A percentile compares a stretch with the other conserved stretches of the same genome.
Evolutionary conservation across 768 basidiomycete genomes (phyloP).

Genomic region (Ramaria rubella): DNA sequence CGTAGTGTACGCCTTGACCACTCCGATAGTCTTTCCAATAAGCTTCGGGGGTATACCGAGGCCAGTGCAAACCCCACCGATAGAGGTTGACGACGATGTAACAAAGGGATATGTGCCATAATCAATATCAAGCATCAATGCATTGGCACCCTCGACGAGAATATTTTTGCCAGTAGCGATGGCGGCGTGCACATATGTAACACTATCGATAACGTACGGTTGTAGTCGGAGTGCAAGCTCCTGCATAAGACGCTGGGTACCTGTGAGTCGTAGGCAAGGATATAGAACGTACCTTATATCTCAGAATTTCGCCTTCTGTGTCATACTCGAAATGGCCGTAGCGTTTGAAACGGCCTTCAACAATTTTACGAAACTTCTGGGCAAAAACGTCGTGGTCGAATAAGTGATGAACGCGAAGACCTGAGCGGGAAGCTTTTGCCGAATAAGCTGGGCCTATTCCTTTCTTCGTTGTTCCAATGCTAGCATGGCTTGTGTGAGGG

Average conservation of each 20-base stretch:
- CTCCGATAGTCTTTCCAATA: conserved; percentile 84
- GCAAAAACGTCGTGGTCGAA: conserved; percentile 84
- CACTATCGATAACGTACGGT: conserved; percentile 87
- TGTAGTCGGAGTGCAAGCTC: conserved; percentile 73
- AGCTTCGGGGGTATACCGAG: conserved; percentile 91
- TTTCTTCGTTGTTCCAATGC: conserved; percentile 96
- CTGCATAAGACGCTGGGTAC: conserved; percentile 31
- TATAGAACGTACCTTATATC: conserved; percentile 66
- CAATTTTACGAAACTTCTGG: conserved; percentile 86
- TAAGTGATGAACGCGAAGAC: conserved; percentile 92
- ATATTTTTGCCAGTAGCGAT: conserved; percentile 68
- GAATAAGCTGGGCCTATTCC: conserved; percentile 99
- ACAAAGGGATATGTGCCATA: conserved; percentile 98
- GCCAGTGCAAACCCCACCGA: conserved; percentile 96
- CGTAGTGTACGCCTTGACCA: conserved; percentile 97
- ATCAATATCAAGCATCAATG: conserved; percentile 97
- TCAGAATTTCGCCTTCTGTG: conserved; percentile 89
- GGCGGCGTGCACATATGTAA: conserved; percentile 78
- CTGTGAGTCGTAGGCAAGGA: not conserved
- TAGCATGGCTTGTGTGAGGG: conserved; percentile 23
- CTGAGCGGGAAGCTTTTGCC: conserved; percentile 92
- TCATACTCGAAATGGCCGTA: conserved; percentile 98
- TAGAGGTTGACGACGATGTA: conserved; percentile 87
- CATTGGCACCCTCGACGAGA: conserved; percentile 96
- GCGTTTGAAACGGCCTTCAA: conserved; percentile 96